phyloP scores from a whole-genome alignment of 352 stramenopile species.

The Globisporangium paroecandrum region DNA sequence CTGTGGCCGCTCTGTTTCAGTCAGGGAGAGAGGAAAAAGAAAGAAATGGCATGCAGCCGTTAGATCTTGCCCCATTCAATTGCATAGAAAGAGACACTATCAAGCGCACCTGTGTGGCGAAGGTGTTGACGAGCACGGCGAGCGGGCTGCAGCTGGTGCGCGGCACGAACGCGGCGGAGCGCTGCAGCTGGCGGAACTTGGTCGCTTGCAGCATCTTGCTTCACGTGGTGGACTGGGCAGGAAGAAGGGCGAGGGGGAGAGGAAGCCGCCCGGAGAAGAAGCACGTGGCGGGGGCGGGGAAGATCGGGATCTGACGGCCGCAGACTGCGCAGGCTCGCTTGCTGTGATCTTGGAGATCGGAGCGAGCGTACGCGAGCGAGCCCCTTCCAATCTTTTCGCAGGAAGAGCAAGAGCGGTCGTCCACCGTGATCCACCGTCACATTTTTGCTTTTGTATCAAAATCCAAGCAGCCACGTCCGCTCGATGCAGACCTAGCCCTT shows the following conservation, averaged over 20 bases:
- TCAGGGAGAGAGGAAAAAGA: neutral
- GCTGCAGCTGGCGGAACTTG: slow-evolving; percentile 54
- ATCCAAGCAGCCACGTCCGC: neutral
- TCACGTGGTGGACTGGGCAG: neutral
- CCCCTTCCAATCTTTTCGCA: neutral
- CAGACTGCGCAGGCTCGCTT: neutral
- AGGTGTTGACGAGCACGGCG: slow-evolving; percentile 37
- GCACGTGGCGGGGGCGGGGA: slow-evolving; percentile 7
- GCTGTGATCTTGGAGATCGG: neutral
- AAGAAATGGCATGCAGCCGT: slow-evolving; percentile 1
- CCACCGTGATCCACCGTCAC: neutral
- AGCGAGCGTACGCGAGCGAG: neutral
- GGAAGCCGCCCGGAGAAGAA: neutral
- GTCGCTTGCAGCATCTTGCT: slow-evolving; percentile 54
- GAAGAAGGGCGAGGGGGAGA: neutral
- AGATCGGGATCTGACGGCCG: slow-evolving; percentile 14
- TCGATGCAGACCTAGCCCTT: slow-evolving; percentile 2
- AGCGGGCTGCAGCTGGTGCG: slow-evolving; percentile 27
- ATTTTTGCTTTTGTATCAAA: neutral
- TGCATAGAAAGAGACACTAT: neutral
- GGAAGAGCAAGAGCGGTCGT: neutral
- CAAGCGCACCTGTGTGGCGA: slow-evolving; percentile 33
- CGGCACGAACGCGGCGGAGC: slow-evolving; percentile 27
- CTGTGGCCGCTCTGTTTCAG: slow-evolving; percentile 22
- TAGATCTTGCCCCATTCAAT: neutral